These are phyloP conservation scores for Aureobasidium sp. DNA, from an alignment of 2,329 filamentous ascomycete species.

Conservation along the genomic window DNA sequence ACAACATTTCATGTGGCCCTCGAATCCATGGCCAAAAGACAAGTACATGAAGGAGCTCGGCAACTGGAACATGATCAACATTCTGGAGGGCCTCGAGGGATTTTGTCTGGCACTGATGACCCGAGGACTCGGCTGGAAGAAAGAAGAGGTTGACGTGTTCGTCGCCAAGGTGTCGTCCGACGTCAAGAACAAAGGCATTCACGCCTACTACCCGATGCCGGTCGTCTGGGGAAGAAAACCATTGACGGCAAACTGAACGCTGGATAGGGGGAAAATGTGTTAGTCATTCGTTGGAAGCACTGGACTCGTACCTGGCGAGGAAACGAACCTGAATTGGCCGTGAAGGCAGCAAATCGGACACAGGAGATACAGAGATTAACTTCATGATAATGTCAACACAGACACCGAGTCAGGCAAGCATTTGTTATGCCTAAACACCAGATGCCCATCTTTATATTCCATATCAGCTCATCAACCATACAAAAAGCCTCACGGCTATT, in stretches of 20 bases:
- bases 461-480: not conserved
- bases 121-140: constrained; percentile 32
- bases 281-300: not conserved
- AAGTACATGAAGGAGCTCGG: constrained; percentile 43
- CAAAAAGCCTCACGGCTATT: too few relatives aligned
- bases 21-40: constrained; percentile 39
- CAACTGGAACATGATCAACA: constrained; percentile 35
- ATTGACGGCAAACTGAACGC: not conserved
- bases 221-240: constrained; percentile 28
- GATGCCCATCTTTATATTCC: not conserved
- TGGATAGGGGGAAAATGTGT: not conserved
- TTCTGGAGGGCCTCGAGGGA: constrained; percentile 33
- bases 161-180: constrained; percentile 27
- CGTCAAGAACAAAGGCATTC: constrained; percentile 26
- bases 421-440: not conserved
- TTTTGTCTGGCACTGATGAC: constrained; percentile 36
- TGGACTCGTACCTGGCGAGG: not conserved
- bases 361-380: not conserved
- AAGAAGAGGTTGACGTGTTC: constrained; percentile 37
- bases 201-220: constrained; percentile 32
- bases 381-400: not conserved
- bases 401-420: constrained; percentile 2
- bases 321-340: not conserved
- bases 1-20: constrained; percentile 33
- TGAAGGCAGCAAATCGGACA: not conserved